These are phyloP conservation scores for Xylariaceae sp. DNA, from an alignment of 2,329 filamentous ascomycete genomes.

Conservation along the genomic window DNA sequence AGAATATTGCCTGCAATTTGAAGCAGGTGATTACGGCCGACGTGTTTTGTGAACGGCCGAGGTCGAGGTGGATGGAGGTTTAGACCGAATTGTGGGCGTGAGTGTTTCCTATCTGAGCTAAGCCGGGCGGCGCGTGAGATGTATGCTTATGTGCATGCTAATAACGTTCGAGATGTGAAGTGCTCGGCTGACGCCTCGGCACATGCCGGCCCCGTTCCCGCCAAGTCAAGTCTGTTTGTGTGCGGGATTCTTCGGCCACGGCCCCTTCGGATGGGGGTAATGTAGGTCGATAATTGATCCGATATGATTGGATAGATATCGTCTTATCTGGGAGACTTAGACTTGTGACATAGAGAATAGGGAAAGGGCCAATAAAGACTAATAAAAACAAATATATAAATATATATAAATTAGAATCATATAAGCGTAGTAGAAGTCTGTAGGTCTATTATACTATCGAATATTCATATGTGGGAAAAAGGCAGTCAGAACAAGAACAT, in stretches of 20 bases:
- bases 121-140: neutral
- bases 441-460: no score
- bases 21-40: conserved; percentile 26
- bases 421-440: no score
- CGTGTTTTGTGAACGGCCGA: conserved; percentile 36
- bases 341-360: no score
- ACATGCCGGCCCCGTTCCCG: conserved; percentile 29
- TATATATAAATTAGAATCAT: no score
- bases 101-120: conserved; percentile 5
- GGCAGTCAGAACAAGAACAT: no score
- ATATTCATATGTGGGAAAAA: no score
- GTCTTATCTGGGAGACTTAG: no score
- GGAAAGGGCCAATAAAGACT: no score
- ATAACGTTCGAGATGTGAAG: conserved; percentile 7
- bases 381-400: no score
- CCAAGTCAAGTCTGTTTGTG: conserved; percentile 27
- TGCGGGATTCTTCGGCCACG: conserved; percentile 33
- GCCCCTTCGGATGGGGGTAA: no score
- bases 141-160: neutral
- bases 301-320: no score
- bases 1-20: conserved; percentile 41
- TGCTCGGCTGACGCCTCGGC: conserved; percentile 27
- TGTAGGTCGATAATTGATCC: no score
- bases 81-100: conserved; percentile 40
- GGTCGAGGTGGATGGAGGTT: conserved; percentile 33